Percentiles rank a stretch among this genome's conserved stretches.
Conservation (phyloP, 768 basidiomycete species). For the Botryobasidium botryosum region DNA sequence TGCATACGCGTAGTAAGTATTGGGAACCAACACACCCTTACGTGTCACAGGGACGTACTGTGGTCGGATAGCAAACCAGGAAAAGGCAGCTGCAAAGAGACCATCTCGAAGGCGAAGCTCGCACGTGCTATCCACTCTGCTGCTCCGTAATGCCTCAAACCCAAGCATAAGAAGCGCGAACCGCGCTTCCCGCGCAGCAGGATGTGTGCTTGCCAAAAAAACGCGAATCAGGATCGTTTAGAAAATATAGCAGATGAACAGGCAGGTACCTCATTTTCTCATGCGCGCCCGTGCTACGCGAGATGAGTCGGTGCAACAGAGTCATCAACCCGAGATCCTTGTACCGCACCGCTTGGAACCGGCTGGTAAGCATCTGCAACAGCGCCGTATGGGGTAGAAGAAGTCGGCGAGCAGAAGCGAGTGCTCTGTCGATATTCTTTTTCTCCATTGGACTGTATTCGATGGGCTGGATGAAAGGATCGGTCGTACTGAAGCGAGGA, state of each 20-base stretch:
- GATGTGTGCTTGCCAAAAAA: constrained; percentile 55
- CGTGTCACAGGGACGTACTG: constrained; percentile 73
- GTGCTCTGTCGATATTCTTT: constrained; percentile 56
- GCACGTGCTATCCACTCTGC: constrained; percentile 64
- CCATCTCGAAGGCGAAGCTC: constrained; percentile 59
- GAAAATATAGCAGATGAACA: neutral
- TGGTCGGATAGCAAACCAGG: constrained; percentile 88
- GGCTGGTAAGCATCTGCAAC: constrained; percentile 75
- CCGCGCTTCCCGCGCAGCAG: constrained; percentile 75
- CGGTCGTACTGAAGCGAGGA: constrained; percentile 41
- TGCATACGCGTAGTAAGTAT: neutral
- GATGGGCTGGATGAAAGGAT: constrained; percentile 76
- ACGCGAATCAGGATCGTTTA: too few relatives aligned
- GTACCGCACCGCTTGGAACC: constrained; percentile 87
- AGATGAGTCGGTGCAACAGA: constrained; percentile 65
- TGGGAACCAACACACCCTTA: too few relatives aligned
- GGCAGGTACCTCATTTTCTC: constrained; percentile 50
- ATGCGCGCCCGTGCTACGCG: constrained; percentile 59
- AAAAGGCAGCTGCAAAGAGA: constrained; percentile 65
- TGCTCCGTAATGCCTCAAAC: constrained; percentile 81
- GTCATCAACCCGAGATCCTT: constrained; percentile 69
- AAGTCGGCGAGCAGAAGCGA: constrained; percentile 50
- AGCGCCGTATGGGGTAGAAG: constrained; percentile 73
- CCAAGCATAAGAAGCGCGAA: constrained; percentile 88
- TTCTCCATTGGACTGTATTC: constrained; percentile 85